Base-by-base conservation (phyloP, 768 basidiomycete genomes). In the Naganishia onofrii region DNA sequence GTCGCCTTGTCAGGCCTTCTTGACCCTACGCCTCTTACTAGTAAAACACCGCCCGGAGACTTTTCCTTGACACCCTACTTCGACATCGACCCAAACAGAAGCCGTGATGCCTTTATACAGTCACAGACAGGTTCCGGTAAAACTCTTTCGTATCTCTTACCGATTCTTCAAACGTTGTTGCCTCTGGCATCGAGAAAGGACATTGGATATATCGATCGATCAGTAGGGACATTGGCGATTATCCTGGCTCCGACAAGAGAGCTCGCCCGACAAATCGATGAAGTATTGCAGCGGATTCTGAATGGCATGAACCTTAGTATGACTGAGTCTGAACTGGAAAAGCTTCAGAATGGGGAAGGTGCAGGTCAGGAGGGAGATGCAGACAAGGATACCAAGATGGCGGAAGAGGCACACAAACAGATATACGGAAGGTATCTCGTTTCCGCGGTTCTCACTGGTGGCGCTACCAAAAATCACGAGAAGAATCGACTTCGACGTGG, bases 91-190 rank as follows among this genome's bases (percentile, higher is more conserved):
- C 83, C 58, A 2, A 54, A 9, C 63, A 67, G 28, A 31, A 32
- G 48, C 8, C 84, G 90, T 70, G 93, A 95, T 80, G 86, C 90
- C 17, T 94, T 96, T 80, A 91, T 97, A 68, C 94, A 96, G 80
- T 91, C 93, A 15, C 93, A 97, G 79, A 97, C 95, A 10, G 95
- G 95, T 67, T 97, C 94, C 0, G 95, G 95, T 77, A 98, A 97
- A 82, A 97, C 94, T 0, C 83, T 97, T 28, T 87, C 93, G 3
- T 98, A 91, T 83, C 86, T 98, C 28, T 87, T 98, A 13, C 95
- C 95, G 31, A 92, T 98, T 80, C 86, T 98, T 53, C 92, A 97
- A 72, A 93, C 95, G 79, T 89, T 98, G 66, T 86, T 98, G 42
- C 92, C 93, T 0, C 85, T 97, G 60, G 70, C 72, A 7, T 17